These are phyloP conservation scores for Strobilomyces confusus DNA, from an alignment of 768 basidiomycete genomes.

Conservation along the genomic window DNA sequence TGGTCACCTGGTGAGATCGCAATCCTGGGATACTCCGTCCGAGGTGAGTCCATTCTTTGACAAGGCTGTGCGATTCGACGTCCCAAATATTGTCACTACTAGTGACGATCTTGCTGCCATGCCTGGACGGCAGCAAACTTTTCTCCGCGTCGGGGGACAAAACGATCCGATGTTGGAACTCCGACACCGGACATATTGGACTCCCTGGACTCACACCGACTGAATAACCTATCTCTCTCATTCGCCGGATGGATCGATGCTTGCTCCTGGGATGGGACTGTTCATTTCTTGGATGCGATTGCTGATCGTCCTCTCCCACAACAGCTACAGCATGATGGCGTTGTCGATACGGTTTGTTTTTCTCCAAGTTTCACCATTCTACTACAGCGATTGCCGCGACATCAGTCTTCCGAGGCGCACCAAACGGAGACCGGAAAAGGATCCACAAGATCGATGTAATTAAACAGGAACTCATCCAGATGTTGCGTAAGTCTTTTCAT, in stretches of 20 bases:
- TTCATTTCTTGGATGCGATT: neutral
- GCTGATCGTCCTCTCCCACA: neutral
- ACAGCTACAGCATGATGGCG: neutral
- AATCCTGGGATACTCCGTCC: neutral
- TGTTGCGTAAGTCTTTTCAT: slow-evolving; percentile 8
- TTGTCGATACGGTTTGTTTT: neutral
- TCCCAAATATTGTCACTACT: slow-evolving; percentile 1
- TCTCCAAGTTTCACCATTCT: neutral
- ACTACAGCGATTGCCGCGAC: too few species aligned
- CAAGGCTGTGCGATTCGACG: neutral
- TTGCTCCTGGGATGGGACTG: neutral
- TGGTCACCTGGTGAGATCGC: slow-evolving; percentile 2
- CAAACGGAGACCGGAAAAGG: too few species aligned
- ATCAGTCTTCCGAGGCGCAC: too few species aligned
- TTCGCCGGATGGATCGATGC: neutral
- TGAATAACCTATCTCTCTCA: neutral
- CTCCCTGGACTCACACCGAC: neutral
- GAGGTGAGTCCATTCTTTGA: slow-evolving; percentile 2
- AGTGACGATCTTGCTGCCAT: neutral
- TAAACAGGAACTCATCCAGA: neutral
- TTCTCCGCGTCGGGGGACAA: neutral
- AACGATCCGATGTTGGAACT: neutral
- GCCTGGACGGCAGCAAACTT: neutral
- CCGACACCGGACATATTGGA: neutral
- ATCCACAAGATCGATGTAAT: too few species aligned